phyloP scores from a whole-genome alignment of 2,329 filamentous ascomycete species.

The Stemphylium vesicarium region DNA sequence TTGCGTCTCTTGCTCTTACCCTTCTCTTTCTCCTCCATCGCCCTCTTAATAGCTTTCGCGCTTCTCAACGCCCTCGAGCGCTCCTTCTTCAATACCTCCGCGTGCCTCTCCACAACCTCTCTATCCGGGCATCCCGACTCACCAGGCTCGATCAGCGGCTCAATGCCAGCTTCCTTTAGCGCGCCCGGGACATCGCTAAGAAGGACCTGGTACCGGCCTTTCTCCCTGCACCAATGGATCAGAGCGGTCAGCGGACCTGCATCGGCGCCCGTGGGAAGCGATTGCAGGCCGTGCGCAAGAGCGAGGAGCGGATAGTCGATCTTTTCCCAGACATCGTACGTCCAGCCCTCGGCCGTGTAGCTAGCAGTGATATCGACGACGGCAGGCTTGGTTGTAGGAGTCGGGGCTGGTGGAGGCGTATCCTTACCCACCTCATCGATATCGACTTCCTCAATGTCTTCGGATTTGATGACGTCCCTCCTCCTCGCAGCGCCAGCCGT shows the following conservation, averaged over 20 bases:
- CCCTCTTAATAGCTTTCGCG: slow-evolving; percentile 3
- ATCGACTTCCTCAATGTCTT: background rate
- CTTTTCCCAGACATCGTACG: slow-evolving; percentile 4
- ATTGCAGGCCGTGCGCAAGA: slow-evolving; percentile 17
- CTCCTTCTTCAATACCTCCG: slow-evolving; percentile 16
- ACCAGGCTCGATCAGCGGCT: slow-evolving; percentile 13
- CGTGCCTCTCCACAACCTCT: slow-evolving; percentile 6
- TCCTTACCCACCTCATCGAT: background rate
- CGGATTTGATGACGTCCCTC: background rate
- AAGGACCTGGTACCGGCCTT: slow-evolving; percentile 1
- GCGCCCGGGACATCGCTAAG: slow-evolving; percentile 17
- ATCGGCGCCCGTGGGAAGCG: slow-evolving; percentile 19
- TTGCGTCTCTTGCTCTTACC: slow-evolving; percentile 9
- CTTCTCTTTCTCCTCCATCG: background rate
- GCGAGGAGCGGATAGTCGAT: slow-evolving; percentile 28
- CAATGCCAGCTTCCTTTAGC: slow-evolving; percentile 10
- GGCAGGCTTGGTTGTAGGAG: background rate
- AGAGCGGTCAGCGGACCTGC: slow-evolving; percentile 25
- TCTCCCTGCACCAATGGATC: slow-evolving; percentile 18
- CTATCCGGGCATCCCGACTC: slow-evolving; percentile 16
- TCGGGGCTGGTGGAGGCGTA: background rate
- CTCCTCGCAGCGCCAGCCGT: background rate
- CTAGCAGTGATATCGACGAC: background rate
- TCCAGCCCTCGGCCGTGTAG: slow-evolving; percentile 25
- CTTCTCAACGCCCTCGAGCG: slow-evolving; percentile 3